Conservation (phyloP, 352 stramenopile species). For the Phytophthora quininea region DNA sequence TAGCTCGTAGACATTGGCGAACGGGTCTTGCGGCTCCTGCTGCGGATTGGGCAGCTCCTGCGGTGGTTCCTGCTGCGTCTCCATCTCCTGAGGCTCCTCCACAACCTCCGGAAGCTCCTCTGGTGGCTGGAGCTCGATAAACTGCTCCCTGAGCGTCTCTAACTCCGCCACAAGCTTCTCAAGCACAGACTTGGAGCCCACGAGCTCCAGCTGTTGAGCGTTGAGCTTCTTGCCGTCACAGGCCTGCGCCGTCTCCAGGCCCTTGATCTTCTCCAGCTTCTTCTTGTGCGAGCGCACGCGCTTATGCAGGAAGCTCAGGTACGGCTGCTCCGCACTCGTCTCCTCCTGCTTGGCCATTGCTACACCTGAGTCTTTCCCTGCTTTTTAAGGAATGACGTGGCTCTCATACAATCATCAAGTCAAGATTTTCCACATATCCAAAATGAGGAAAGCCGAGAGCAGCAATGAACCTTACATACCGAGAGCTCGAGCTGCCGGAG, state of each 20-base stretch:
- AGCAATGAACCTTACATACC: too few relatives aligned
- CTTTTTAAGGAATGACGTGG: too few relatives aligned
- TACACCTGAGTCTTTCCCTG: too few relatives aligned
- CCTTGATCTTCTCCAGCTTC: conserved; percentile 88
- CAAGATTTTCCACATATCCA: too few relatives aligned
- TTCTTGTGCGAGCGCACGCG: conserved; percentile 83
- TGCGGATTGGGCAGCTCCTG: conserved; percentile 2
- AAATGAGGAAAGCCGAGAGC: too few relatives aligned
- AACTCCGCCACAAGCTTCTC: conserved; percentile 82
- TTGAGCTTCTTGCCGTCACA: conserved; percentile 73
- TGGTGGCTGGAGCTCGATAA: conserved; percentile 65
- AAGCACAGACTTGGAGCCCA: conserved; percentile 61
- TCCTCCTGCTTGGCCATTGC: conserved; percentile 10
- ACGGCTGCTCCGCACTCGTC: conserved; percentile 71
- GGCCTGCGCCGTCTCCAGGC: conserved; percentile 51
- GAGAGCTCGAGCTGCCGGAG: too few relatives aligned
- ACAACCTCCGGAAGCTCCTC: conserved; percentile 30
- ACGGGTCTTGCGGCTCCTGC: conserved; percentile 31
- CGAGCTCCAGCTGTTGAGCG: conserved; percentile 76
- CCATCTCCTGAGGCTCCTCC: conserved; percentile 13
- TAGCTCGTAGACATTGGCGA: conserved; percentile 66
- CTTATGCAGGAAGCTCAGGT: conserved; percentile 85
- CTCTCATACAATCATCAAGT: too few relatives aligned
- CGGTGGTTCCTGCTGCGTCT: conserved; percentile 5
- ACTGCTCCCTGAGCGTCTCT: conserved; percentile 79